Evolutionary conservation across 1,284 basidiomycete genomes (phyloP), one percentile per base, ranked within the genome.

Genomic region (Schizophyllum amplum): DNA sequence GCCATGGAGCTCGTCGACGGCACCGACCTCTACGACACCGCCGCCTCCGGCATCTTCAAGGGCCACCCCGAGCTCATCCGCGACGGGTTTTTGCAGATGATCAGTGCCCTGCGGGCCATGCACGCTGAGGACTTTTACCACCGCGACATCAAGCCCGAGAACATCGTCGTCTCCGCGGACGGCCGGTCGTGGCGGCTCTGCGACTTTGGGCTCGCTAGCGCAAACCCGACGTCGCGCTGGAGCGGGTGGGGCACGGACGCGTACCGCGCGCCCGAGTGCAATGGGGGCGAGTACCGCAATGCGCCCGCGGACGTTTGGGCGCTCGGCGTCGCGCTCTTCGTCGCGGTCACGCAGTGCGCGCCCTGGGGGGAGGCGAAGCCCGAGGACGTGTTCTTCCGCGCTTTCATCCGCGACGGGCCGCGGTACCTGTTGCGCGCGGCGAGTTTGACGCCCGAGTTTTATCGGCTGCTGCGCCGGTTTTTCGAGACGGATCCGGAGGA

Each of bases 281-380:
- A 53, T 60, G 58, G 46, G 59, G 60, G 20, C 22, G 24, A 20
- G 88, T 88, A 72, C 80, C 76, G 26, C 84, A 86, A 1, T 70
- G 73, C 33, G 22, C 75, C 76, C 62, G 87, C 86, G 69, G 88
- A 91, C 69, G 75, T 90, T 56, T 91, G 87, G 87, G 85, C 87
- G 9, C 77, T 90, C 56, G 87, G 87, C 47, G 83, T 90, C 66
- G 76, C 78, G 62, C 79, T 90, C 55, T 81, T 89, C 69, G 90
- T 89, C 71, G 76, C 90, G 55, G 82, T 84, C 52, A 87, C 83
- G 1, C 49, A 58, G 1, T 53, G 55, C 27, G 49, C 52, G 23
- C 60, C 59, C 1, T 62, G 62, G 59, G 2, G 0, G 6, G 47
- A 13, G 46, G 60, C 60, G 17, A 54, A 56, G 2, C 1, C 33